phyloP scores from a whole-genome alignment of 306 rosid genomes.

The Abrus precatorius region DNA sequence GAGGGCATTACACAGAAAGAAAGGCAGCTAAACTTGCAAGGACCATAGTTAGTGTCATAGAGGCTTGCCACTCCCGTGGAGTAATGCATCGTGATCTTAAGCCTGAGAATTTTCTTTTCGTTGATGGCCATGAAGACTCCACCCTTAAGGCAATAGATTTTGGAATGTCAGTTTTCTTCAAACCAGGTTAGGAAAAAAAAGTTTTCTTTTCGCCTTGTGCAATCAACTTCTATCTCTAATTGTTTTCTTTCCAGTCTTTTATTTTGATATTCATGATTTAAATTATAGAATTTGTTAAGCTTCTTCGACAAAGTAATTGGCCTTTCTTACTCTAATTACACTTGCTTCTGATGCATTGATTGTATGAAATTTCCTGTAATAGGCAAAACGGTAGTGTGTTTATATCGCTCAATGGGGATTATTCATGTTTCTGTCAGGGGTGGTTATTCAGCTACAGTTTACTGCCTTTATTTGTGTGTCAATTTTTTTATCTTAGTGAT shows the following conservation, averaged over 20 bases:
- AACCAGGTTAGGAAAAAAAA: constrained; percentile 67
- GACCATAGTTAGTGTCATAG: constrained; percentile 70
- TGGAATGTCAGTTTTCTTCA: constrained; percentile 84
- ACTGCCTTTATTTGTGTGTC: neutral
- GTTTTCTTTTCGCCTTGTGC: constrained; percentile 1
- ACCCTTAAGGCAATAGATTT: constrained; percentile 84
- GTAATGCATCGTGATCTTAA: constrained; percentile 93
- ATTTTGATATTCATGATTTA: neutral
- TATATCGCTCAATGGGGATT: neutral
- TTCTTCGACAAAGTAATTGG: neutral
- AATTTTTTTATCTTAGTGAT: neutral
- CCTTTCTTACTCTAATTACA: neutral
- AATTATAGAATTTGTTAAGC: neutral
- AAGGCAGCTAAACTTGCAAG: constrained; percentile 78
- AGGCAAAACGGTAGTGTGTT: neutral
- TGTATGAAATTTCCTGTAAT: neutral
- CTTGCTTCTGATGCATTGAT: neutral
- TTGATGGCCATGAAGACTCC: constrained; percentile 69
- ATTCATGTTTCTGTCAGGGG: neutral
- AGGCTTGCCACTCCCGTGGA: constrained; percentile 80
- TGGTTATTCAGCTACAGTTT: no score
- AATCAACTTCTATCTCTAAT: neutral
- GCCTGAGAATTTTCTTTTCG: constrained; percentile 87
- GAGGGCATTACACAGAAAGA: constrained; percentile 76
- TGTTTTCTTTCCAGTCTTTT: neutral